Conservation (phyloP, 805 yeast genomes). For the Wickerhamiella sorbophila region DNA sequence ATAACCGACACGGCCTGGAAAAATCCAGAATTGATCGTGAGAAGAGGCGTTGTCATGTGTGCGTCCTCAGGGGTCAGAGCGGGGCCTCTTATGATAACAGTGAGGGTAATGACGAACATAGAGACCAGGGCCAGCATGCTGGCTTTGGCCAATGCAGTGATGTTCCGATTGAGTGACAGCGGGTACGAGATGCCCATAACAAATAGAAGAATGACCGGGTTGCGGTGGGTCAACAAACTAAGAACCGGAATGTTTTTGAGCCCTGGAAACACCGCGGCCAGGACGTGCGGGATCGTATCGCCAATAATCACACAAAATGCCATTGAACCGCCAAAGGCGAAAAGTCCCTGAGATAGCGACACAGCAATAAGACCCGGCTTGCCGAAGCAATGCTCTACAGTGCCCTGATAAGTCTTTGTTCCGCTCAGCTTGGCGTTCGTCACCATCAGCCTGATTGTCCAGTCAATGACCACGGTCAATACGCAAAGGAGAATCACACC, state of each 20-base stretch:
- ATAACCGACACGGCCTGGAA: conserved; percentile 91
- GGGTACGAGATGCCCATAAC: conserved; percentile 71
- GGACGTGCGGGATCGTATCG: conserved; percentile 84
- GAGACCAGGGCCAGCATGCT: conserved; percentile 74
- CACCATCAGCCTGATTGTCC: conserved; percentile 70
- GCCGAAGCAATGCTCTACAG: conserved; percentile 71
- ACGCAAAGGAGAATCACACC: conserved; percentile 48
- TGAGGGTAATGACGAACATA: conserved; percentile 62
- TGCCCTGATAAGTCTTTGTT: conserved; percentile 67
- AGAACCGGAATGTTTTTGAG: conserved; percentile 26
- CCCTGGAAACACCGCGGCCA: conserved; percentile 47
- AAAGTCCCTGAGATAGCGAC: conserved; percentile 64
- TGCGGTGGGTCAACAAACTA: conserved; percentile 46
- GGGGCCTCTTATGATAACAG: conserved; percentile 68
- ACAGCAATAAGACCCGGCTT: conserved; percentile 50
- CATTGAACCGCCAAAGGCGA: conserved; percentile 89
- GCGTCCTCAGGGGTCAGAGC: conserved; percentile 26
- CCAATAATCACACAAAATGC: conserved; percentile 93
- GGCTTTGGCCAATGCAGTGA: conserved; percentile 72
- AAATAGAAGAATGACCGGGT: conserved; percentile 54
- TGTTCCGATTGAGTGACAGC: conserved; percentile 62
- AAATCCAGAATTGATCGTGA: conserved; percentile 44
- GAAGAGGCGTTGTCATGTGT: conserved; percentile 24
- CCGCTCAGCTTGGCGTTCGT: conserved; percentile 69
- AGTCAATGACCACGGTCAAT: conserved; percentile 64